Evolutionary conservation across 768 basidiomycete species (phyloP).

Genomic region (Leccinum imitatum): DNA sequence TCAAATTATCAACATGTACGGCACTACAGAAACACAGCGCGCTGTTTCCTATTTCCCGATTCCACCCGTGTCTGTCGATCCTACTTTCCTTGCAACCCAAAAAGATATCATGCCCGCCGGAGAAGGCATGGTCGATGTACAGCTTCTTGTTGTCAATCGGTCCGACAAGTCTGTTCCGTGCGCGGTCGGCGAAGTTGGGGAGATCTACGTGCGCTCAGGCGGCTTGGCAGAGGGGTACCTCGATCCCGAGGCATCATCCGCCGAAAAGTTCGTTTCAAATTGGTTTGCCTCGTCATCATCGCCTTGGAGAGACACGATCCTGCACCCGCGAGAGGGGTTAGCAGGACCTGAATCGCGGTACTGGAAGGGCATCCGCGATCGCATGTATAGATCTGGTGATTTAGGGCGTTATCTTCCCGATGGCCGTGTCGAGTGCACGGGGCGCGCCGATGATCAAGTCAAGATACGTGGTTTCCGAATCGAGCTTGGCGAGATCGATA

Average conservation of each 20-base stretch:
- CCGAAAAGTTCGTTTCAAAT: constrained; percentile 91
- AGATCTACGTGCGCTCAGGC: constrained; percentile 96
- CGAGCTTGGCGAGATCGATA: constrained; percentile 97
- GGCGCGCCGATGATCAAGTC: constrained; percentile 97
- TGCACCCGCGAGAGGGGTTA: constrained; percentile 52
- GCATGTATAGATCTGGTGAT: constrained; percentile 98
- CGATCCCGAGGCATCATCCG: constrained; percentile 77
- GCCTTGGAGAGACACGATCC: constrained; percentile 68
- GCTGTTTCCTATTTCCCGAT: constrained; percentile 97
- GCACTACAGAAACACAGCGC: constrained; percentile 98
- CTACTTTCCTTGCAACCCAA: constrained; percentile 88
- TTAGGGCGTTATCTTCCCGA: constrained; percentile 91
- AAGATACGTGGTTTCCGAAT: constrained; percentile 99
- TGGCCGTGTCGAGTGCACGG: constrained; percentile 94
- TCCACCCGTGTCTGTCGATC: constrained; percentile 77
- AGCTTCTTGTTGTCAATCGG: constrained; percentile 94
- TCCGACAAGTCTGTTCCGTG: constrained; percentile 82
- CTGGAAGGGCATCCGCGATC: constrained; percentile 95
- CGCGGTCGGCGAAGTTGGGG: constrained; percentile 94
- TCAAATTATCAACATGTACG: constrained; percentile 98
- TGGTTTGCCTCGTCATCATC: constrained; percentile 70
- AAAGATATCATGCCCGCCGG: constrained; percentile 99
- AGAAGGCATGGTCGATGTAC: constrained; percentile 96
- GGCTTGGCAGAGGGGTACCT: constrained; percentile 95
- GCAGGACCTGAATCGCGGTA: constrained; percentile 72